These are phyloP conservation scores for Ascodesmis nigricans DNA, from an alignment of 495 filamentous ascomycete species.

Conservation along the genomic window DNA sequence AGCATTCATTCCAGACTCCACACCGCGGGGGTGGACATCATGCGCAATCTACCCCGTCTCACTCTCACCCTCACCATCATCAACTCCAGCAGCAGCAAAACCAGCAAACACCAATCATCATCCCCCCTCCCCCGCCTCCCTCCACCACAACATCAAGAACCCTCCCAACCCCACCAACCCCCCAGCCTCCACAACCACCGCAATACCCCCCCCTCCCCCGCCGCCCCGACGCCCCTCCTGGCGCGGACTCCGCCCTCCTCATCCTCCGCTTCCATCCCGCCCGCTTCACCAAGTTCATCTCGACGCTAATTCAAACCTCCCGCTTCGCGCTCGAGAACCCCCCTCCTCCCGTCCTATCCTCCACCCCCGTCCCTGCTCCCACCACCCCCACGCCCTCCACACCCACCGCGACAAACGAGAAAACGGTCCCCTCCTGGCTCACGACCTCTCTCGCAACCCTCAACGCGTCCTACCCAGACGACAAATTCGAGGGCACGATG, in stretches of 20 bases:
- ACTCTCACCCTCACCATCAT: too few relatives aligned
- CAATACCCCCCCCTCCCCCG: conserved; percentile 3
- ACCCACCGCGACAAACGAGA: conserved; percentile 5
- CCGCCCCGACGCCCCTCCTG: conserved; percentile 1
- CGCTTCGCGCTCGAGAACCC: conserved; percentile 12
- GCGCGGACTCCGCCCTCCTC: background rate
- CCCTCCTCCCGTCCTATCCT: conserved; percentile 9
- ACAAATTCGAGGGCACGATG: conserved; percentile 73
- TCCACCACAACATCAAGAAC: too few relatives aligned
- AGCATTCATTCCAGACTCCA: too few relatives aligned
- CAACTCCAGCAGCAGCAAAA: conserved; percentile 12
- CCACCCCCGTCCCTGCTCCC: conserved; percentile 6
- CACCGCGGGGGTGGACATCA: too few relatives aligned
- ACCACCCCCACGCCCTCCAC: conserved; percentile 3
- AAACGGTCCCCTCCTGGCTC: conserved; percentile 48
- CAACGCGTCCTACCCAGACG: conserved; percentile 41
- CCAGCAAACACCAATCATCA: too few relatives aligned
- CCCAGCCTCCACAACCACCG: conserved; percentile 4
- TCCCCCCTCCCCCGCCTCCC: too few relatives aligned
- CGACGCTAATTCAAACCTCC: conserved; percentile 5
- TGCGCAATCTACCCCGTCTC: too few relatives aligned
- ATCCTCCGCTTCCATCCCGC: background rate
- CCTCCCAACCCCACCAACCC: conserved; percentile 9
- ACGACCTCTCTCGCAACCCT: conserved; percentile 38
- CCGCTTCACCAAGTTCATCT: conserved; percentile 26